Base-by-base conservation (phyloP, 768 basidiomycete genomes). In the Naganishia friedmannii region DNA sequence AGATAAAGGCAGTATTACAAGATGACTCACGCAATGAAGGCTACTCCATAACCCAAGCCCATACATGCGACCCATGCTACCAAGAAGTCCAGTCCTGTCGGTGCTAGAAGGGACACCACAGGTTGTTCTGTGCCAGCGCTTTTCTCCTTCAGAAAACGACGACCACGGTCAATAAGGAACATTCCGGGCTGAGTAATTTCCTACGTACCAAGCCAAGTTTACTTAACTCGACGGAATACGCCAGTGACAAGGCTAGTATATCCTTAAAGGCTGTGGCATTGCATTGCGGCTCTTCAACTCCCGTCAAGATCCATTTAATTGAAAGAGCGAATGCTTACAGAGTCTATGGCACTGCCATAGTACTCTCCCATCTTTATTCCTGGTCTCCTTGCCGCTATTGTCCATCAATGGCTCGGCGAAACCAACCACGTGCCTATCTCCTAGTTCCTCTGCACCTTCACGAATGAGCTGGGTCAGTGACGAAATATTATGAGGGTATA, bases 41-140 rank as follows among this genome's bases (percentile, higher is more conserved):
- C 74, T 1, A 77, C 77, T 15, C 77, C 77, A 42, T 75, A 77
- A 0, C 78, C 78, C 71, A 79, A 63, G 12, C 75, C 32, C 76
- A 79, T 77, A 45, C 77, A 71, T 23, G 74, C 77, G 5, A 79
- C 75, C 77, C 78, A 79, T 7, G 72, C 65, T 15, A 79, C 60
- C 42, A 79, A 53, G 66, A 79, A 79, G 19, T 79, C 77, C 46
- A 77, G 54, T 9, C 75, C 75, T 4, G 77, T 79, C 3, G 78
- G 78, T 58, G 74, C 77, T 3, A 79, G 65, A 0, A 79, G 60
- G 7, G 74, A 76, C 17, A 77, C 66, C 34, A 75, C 68, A n/a
- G 60, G 51, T n/a, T 55, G 65, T 1, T 34, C 65, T 45, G 23
- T 67, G 6, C 3, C 13, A 29, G 37, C 39, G n/a, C 7, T n/a